Percentiles rank a stretch among this genome's conserved stretches.
Conservation (phyloP, 2,329 filamentous ascomycete species). For the Pyrenochaeta sp. region DNA sequence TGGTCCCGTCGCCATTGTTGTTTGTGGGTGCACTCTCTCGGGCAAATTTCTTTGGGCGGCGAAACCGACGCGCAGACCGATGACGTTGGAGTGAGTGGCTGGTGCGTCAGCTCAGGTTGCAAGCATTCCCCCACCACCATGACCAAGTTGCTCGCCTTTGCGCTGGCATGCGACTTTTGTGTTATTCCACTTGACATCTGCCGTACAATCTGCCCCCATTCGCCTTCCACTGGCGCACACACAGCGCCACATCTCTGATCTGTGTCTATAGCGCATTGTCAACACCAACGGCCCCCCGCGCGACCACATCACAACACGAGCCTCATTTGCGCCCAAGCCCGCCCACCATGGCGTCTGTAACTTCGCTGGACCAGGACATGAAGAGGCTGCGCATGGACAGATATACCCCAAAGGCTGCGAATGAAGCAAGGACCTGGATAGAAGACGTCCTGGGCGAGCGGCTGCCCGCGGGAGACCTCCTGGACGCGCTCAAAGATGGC, state of each 20-base stretch:
- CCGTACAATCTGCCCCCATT: not conserved
- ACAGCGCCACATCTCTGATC: not conserved
- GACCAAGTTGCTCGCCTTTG: conserved; percentile 10
- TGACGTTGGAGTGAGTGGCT: conserved; percentile 39
- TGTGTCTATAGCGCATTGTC: not conserved
- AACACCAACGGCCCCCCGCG: conserved; percentile 3
- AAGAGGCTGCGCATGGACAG: conserved; percentile 90
- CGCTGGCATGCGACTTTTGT: conserved; percentile 10
- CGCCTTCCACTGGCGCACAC: conserved; percentile 1
- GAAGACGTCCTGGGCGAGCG: conserved; percentile 79
- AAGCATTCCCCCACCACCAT: conserved; percentile 23
- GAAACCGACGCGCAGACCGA: conserved; percentile 26
- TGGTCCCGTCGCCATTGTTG: conserved; percentile 49
- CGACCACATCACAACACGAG: conserved; percentile 16
- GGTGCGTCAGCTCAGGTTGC: conserved; percentile 24
- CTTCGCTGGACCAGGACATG: conserved; percentile 94
- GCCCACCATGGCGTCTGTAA: conserved; percentile 83
- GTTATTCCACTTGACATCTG: conserved; percentile 1
- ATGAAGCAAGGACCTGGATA: conserved; percentile 86
- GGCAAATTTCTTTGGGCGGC: conserved; percentile 13
- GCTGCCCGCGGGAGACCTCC: conserved; percentile 76
- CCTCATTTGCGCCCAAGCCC: conserved; percentile 23
- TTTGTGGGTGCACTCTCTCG: conserved; percentile 13
- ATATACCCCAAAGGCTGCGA: conserved; percentile 90
- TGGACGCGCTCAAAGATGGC: conserved; percentile 89